Base-by-base conservation (phyloP, 139 green algal species). In the Picochlorum sp. region DNA sequence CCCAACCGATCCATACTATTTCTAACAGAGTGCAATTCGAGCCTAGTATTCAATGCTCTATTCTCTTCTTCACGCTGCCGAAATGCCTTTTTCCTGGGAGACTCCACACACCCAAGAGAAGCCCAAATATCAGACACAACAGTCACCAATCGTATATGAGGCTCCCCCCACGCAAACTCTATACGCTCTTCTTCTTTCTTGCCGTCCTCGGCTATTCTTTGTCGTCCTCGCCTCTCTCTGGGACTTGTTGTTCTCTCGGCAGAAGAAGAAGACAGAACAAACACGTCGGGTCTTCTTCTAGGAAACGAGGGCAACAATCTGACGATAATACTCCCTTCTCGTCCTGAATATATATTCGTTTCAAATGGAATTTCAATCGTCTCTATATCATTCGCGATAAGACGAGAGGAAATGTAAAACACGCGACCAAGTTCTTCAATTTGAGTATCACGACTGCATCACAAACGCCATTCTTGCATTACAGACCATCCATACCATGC, bases 331-430 rank as follows among this genome's bases (percentile, higher is more conserved):
- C 34, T 41, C 8, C 34, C 34, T 13, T 41, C 7, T 41, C 34
- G 8, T 54, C 47, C 10, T 0, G 47, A 54, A 10, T 13, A 20
- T 23, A 13, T 20, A 24, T 10, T 26, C 2, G 47, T 13, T 20
- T 54, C 47, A 54, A 54, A 54, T 26, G 47, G 47, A 20, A 54
- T 21, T 54, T 54, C 47, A 54, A 54, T 21, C 16, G 47, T 26
- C 18, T 54, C 47, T 26, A 54, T 54, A 54, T 54, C 47, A 20
- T 21, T 21, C 47, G 47, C 47, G n/a, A 54, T 54, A 26, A 54
- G 18, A 26, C 47, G 47, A 54, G 47, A 54, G n/a, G 18, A 54
- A 21, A 26, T 21, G 47, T 54, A 24, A 41, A 41, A 41, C 47
- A 54, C 47, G n/a, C 47, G 16, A 26, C 47, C n/a, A 20, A 54